Evolutionary conservation across 306 rosid genomes (phyloP), one percentile per base, ranked within the genome.

Genomic region (Cicer bijugum): DNA sequence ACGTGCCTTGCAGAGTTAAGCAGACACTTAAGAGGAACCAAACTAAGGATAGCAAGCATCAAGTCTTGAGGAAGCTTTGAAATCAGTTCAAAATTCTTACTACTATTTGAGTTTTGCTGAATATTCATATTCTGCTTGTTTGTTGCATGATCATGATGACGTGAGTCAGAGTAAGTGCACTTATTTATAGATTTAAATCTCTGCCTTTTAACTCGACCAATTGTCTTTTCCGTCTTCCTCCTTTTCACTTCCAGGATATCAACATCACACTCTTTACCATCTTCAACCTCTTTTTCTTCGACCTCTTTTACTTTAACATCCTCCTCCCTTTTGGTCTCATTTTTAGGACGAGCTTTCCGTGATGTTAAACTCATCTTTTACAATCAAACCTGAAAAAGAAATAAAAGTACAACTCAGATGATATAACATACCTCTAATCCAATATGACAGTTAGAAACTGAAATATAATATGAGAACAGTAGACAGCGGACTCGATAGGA

Each of bases 331-430:
- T 71, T 79, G 55, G 64, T 69, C 56, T 67, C 84, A 42, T 35
- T 78, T 56, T 76, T 73, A 9, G 80, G 43, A n/a, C n/a, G 60
- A 52, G 84, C 72, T 64, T 83, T 89, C 80, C 88, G 95, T 5
- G 96, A 93, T 85, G 89, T 81, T 52, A 93, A 83, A 88, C 92
- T 90, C 97, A 93, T 93, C 47, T 83, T 79, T 69, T 10, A 55
- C 77, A 75, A 66, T 6, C 66, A 50, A 86, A 57, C 20, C 78
- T 76, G 51, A 40, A 44, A 53, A 28, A 63, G 14, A 64, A 75
- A 67, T 15, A 23, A 9, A 9, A 7, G 11, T n/a, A 33, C 1
- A 40, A 28, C 65, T 45, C 42, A 45, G 11, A 20, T 45, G 71
- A 19, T 23, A 28, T 28, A 66, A 20, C 17, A 17, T 11, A 19